These are phyloP conservation scores for Lactarius evosmus DNA, from an alignment of 768 basidiomycete species.

Conservation along the genomic window DNA sequence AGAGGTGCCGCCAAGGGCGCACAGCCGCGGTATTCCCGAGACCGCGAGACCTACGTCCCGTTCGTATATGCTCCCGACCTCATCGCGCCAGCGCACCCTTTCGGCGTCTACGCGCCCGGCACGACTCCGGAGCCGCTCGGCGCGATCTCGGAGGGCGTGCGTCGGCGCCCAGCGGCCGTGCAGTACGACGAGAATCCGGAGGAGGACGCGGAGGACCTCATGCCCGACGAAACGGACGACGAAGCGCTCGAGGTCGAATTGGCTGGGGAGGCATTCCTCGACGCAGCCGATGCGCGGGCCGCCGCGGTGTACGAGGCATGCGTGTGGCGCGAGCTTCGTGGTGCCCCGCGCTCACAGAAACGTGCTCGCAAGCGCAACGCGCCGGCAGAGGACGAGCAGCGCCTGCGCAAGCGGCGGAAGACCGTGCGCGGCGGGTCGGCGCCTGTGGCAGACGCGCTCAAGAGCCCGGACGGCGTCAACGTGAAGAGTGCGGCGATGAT, in stretches of 20 bases:
- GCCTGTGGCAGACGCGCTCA: background rate
- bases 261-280: constrained; percentile 42
- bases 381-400: background rate
- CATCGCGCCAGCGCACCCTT: constrained; percentile 25
- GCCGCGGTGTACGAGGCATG: constrained; percentile 39
- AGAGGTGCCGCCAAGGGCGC: background rate
- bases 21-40: constrained; percentile 24
- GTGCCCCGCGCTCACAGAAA: background rate
- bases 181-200: background rate
- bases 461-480: constrained; percentile 17
- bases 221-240: constrained; percentile 38
- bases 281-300: constrained; percentile 37
- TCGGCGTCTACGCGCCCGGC: constrained; percentile 31
- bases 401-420: constrained; percentile 15
- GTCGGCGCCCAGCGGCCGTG: constrained; percentile 22
- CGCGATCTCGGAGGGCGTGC: background rate
- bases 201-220: constrained; percentile 20
- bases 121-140: background rate
- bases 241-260: constrained; percentile 41
- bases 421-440: background rate
- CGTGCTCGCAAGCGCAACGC: background rate
- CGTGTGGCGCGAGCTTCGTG: constrained; percentile 38
- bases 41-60: constrained; percentile 39
- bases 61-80: constrained; percentile 36
- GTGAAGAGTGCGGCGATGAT: constrained; percentile 25